Evolutionary conservation across 495 filamentous ascomycete species (phyloP).

Genomic region (Patellaria atrata): DNA sequence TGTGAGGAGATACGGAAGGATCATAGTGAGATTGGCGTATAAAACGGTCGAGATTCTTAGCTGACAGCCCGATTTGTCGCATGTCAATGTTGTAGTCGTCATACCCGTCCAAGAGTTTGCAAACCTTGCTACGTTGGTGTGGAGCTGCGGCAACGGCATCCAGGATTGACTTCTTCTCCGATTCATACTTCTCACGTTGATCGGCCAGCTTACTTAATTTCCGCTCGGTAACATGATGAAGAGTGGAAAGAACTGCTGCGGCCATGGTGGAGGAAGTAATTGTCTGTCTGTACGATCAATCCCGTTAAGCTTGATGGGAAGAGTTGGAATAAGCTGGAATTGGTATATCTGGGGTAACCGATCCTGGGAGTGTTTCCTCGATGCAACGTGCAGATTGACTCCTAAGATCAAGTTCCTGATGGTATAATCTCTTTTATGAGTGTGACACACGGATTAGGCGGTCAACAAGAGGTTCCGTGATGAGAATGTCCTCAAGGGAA

Average conservation of each 20-base stretch:
- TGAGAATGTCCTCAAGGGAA: too few species aligned
- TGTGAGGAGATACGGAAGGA: conserved; percentile 26
- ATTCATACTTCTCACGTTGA: conserved; percentile 13
- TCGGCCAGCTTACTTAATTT: conserved; percentile 19
- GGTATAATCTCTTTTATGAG: too few species aligned
- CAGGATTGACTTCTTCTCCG: conserved; percentile 9
- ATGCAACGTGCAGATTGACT: too few species aligned
- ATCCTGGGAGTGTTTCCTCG: too few species aligned
- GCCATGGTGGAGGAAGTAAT: conserved; percentile 7
- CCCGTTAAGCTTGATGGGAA: too few species aligned
- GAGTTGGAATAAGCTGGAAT: too few species aligned
- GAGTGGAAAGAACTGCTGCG: conserved; percentile 9
- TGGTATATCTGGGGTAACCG: too few species aligned
- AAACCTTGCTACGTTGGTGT: conserved; percentile 3
- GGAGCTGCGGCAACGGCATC: conserved; percentile 2
- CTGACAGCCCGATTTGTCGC: conserved; percentile 1
- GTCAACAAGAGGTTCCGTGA: too few species aligned
- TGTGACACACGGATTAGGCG: too few species aligned
- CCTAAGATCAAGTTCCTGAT: too few species aligned
- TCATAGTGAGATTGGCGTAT: conserved; percentile 31
- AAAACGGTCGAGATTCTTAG: conserved; percentile 27
- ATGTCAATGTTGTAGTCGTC: conserved; percentile 5
- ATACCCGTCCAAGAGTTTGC: conserved; percentile 6
- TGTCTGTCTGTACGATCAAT: too few species aligned
- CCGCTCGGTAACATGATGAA: conserved; percentile 19